Evolutionary conservation across 495 filamentous ascomycete species (phyloP), one percentile per base, ranked within the genome.

Genomic region (Aspergillus affinis): DNA sequence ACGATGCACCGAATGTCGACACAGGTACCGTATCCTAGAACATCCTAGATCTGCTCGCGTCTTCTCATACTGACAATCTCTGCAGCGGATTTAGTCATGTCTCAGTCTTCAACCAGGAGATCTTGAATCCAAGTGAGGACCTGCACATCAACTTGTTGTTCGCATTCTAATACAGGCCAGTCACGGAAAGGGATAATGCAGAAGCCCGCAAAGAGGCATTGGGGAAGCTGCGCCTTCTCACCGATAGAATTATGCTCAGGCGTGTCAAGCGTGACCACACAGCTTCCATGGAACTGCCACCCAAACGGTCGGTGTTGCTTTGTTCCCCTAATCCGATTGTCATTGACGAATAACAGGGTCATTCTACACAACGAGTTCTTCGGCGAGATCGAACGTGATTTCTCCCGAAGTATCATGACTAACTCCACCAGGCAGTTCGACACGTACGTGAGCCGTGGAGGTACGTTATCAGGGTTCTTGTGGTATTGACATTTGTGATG

Each of bases 101-200:
- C 6, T 97, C 91, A 2, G 84, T 97, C 57, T 98, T 98, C 83
- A 98, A 98, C 70, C 90, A 96, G 65, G 91, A 97, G 65, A 82
- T 97, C 27, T 82, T 98, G 20, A 96, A 93, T 63, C 94, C 93
- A 4, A 92, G 75, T 78, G 65, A 68, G 75, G 64, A 51, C 53
- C 18, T 10, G 10, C 19, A 18, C 13, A 55, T 51, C 21, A 9
- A 17, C 3, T n/a, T 74, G 29, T 9, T 17, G 4, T 32, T 3
- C 36, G 18, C 44, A 8, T 32, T 48, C 58, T 66, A 61, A 69
- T 46, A n/a, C 29, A 18, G 29, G 3, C n/a, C 45, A 74, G 75
- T 83, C 60, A 87, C 82, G 19, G 79, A 85, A 60, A 74, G 76
- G 36, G 71, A 79, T 55, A 75, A 81, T 55, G 58, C 68, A 0